Evolutionary conservation across 192 early-diverging fungal species (phyloP).

Genomic region (Linnemannia exigua): DNA sequence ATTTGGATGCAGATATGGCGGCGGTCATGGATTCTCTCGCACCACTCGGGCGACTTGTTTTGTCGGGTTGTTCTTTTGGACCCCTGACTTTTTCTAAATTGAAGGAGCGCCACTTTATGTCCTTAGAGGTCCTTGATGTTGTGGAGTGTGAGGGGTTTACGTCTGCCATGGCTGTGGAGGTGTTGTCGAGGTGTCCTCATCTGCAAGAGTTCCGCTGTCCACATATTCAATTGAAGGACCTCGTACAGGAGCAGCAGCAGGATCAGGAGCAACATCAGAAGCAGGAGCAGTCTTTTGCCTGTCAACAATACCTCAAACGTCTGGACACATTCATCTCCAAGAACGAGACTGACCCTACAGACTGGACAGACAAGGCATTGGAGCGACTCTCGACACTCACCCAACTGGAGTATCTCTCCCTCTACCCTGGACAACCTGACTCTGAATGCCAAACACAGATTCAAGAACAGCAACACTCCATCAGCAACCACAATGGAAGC

Average conservation of each 20-base stretch:
- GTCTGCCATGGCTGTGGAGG: background rate
- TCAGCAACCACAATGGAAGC: background rate
- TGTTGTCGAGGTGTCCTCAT: background rate
- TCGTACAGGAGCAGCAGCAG: background rate
- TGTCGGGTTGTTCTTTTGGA: background rate
- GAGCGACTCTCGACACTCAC: background rate
- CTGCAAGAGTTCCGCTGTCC: background rate
- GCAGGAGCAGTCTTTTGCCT: background rate
- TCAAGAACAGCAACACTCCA: background rate
- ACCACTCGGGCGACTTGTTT: background rate
- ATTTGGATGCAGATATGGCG: background rate
- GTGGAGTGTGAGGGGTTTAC: background rate
- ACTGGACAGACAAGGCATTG: background rate
- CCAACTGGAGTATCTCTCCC: background rate
- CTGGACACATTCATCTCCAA: background rate
- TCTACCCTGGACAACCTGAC: background rate
- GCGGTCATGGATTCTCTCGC: background rate
- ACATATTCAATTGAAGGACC: background rate
- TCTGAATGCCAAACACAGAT: background rate
- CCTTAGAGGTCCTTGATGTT: background rate
- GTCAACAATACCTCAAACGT: background rate
- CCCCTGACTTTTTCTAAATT: background rate
- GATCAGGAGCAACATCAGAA: background rate
- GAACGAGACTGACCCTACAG: background rate
- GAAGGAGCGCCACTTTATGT: background rate